Evolutionary conservation across 2,329 filamentous ascomycete species (phyloP).

Genomic region (Sphaerulina vaccinii): DNA sequence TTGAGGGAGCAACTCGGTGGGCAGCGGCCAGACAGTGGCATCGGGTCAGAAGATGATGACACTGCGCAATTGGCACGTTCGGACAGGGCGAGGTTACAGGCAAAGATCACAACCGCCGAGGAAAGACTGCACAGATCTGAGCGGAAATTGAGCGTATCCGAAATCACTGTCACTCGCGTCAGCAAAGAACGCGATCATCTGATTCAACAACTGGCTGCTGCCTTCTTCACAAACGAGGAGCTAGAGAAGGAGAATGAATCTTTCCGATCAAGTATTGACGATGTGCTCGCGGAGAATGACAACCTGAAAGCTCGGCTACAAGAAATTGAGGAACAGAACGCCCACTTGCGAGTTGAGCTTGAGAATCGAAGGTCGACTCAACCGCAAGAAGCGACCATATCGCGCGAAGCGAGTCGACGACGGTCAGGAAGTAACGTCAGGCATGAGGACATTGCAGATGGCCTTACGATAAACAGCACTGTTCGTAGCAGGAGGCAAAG

Average conservation of each 20-base stretch:
- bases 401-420: background rate
- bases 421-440: background rate
- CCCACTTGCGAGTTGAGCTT: constrained; percentile 42
- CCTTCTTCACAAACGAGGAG: constrained; percentile 57
- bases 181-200: constrained; percentile 65
- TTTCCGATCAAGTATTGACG: constrained; percentile 50
- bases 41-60: constrained; percentile 48
- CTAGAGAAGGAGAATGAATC: constrained; percentile 52
- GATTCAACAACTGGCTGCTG: constrained; percentile 60
- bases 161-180: constrained; percentile 63
- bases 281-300: constrained; percentile 83
- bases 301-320: constrained; percentile 51
- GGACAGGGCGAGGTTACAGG: constrained; percentile 61
- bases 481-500: background rate
- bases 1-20: constrained; percentile 50
- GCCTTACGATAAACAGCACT: constrained; percentile 4
- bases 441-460: constrained; percentile 14
- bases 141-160: constrained; percentile 60
- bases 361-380: constrained; percentile 29
- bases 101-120: constrained; percentile 60
- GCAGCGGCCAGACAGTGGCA: constrained; percentile 47
- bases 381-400: background rate
- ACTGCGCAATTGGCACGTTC: constrained; percentile 41
- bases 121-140: constrained; percentile 62
- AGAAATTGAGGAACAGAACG: constrained; percentile 42